Evolutionary conservation across 1,284 basidiomycete genomes (phyloP).

Genomic region (Boletus calvinii): DNA sequence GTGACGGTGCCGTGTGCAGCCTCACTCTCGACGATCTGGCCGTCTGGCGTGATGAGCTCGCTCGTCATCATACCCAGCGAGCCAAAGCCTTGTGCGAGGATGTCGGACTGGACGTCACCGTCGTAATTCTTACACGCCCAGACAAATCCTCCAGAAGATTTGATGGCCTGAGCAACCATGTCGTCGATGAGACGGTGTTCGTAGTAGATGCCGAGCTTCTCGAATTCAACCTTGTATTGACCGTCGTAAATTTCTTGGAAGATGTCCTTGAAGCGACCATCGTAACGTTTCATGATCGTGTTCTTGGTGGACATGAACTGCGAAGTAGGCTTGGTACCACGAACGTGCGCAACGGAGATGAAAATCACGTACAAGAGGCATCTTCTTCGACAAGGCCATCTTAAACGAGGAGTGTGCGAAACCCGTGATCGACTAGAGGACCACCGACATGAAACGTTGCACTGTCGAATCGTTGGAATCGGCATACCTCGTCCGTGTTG

Average conservation of each 20-base stretch:
- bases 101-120: slow-evolving; percentile 91
- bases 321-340: background rate
- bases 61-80: slow-evolving; percentile 97
- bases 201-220: slow-evolving; percentile 87
- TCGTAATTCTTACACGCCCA: slow-evolving; percentile 99
- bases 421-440: slow-evolving; percentile 77
- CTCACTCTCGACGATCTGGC: slow-evolving; percentile 87
- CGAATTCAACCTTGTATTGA: slow-evolving; percentile 84
- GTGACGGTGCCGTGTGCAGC: slow-evolving; percentile 96
- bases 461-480: background rate
- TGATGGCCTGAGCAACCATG: slow-evolving; percentile 98
- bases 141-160: slow-evolving; percentile 94
- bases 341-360: slow-evolving; percentile 4
- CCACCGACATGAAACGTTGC: slow-evolving; percentile 7
- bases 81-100: slow-evolving; percentile 94
- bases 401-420: slow-evolving; percentile 98
- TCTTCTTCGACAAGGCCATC: slow-evolving; percentile 95
- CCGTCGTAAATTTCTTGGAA: slow-evolving; percentile 93
- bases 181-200: slow-evolving; percentile 94
- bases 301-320: slow-evolving; percentile 98
- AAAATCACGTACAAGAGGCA: slow-evolving; percentile 66
- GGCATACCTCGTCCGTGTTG: slow-evolving; percentile 84
- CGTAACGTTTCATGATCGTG: slow-evolving; percentile 95
- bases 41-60: slow-evolving; percentile 95
- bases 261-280: slow-evolving; percentile 98